Conservation (phyloP, 2,329 filamentous ascomycete genomes). For the Cercospora berteroae region DNA sequence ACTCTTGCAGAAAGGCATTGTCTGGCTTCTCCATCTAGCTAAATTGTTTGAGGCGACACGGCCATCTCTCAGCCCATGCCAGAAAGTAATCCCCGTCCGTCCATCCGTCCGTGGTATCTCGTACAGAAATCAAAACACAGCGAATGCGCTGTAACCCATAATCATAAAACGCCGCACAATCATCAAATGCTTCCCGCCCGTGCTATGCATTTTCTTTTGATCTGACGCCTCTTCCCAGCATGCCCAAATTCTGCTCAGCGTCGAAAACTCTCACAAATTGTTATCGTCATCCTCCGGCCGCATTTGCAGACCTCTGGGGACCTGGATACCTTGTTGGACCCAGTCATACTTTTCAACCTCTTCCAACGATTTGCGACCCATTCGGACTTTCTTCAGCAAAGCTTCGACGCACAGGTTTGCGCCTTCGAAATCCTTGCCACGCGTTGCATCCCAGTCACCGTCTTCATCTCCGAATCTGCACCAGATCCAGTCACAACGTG, state of each 20-base stretch:
- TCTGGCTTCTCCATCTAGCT: neutral
- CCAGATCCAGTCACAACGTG: slow-evolving; percentile 94
- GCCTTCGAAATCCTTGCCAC: slow-evolving; percentile 65
- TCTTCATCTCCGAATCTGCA: slow-evolving; percentile 78
- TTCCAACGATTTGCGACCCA: slow-evolving; percentile 68
- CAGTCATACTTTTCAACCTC: slow-evolving; percentile 71
- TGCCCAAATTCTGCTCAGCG: neutral
- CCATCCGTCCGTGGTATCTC: neutral
- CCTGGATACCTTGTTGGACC: slow-evolving; percentile 70
- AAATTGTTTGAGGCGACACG: neutral
- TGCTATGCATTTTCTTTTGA: slow-evolving; percentile 8
- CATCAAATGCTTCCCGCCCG: neutral
- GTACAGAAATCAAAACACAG: neutral
- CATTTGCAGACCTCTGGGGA: slow-evolving; percentile 58
- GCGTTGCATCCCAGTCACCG: slow-evolving; percentile 76
- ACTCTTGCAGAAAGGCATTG: neutral
- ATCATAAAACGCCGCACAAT: neutral
- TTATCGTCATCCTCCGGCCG: slow-evolving; percentile 49
- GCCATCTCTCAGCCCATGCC: neutral
- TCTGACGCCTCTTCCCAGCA: neutral
- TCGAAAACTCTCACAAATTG: slow-evolving; percentile 11
- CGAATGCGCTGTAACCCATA: neutral
- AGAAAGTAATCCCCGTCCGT: neutral
- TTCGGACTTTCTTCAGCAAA: slow-evolving; percentile 76
- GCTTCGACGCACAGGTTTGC: slow-evolving; percentile 81